These are phyloP conservation scores for Malassezia furfur DNA, from an alignment of 1,284 basidiomycete species.

Conservation along the genomic window DNA sequence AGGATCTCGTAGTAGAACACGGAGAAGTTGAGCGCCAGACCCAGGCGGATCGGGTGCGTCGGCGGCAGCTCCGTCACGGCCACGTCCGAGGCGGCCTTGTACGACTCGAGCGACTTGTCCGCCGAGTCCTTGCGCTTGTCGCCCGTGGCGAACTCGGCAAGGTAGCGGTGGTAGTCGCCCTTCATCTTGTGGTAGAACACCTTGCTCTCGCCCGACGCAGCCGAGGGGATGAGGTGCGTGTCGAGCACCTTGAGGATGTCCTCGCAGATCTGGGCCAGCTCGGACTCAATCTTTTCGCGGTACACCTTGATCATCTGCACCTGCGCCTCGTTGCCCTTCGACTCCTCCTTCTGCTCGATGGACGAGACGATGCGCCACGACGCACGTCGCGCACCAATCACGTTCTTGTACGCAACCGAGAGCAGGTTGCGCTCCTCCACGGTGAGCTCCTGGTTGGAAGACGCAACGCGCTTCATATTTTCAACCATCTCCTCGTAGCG, in stretches of 20 bases:
- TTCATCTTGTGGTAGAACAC: conserved; percentile 99
- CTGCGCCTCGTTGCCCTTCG: conserved; percentile 95
- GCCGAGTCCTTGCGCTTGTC: conserved; percentile 97
- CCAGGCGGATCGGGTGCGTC: conserved; percentile 97
- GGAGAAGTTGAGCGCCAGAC: conserved; percentile 98
- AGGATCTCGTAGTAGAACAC: conserved; percentile 99
- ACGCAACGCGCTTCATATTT: conserved; percentile 49
- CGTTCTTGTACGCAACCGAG: conserved; percentile 99
- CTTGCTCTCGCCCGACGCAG: conserved; percentile 95
- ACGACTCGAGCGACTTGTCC: conserved; percentile 96
- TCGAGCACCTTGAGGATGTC: conserved; percentile 97
- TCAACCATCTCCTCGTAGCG: conserved; percentile 49
- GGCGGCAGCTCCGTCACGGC: conserved; percentile 95
- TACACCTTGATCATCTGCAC: conserved; percentile 98
- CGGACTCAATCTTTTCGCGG: conserved; percentile 88
- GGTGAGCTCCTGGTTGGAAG: conserved; percentile 62
- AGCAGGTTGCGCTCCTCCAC: conserved; percentile 98
- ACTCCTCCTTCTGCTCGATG: conserved; percentile 99
- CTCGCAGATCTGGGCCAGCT: conserved; percentile 98
- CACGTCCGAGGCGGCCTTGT: conserved; percentile 98
- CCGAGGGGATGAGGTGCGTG: conserved; percentile 97
- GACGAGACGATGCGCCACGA: conserved; percentile 99
- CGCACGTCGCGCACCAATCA: conserved; percentile 95
- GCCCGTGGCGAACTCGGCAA: conserved; percentile 97
- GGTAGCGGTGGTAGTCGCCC: conserved; percentile 99